Conservation (phyloP, 192 early-diverging fungal species). For the Geranomyces michiganensis region DNA sequence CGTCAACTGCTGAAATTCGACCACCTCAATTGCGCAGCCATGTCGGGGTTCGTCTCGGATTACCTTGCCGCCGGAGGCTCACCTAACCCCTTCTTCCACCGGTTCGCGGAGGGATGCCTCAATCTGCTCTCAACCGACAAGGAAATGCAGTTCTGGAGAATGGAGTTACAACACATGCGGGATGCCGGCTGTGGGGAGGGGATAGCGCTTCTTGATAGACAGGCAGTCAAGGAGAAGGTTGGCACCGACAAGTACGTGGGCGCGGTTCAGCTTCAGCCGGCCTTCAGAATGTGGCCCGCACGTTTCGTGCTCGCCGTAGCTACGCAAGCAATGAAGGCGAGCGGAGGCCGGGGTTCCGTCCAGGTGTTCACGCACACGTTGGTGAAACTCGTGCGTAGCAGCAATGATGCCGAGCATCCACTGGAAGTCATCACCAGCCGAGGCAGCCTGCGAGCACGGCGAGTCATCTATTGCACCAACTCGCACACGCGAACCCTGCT, state of each 20-base stretch:
- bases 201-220: background rate
- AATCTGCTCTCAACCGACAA: slow-evolving; percentile 1
- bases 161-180: slow-evolving; percentile 17
- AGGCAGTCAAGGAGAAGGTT: slow-evolving; percentile 4
- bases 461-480: slow-evolving; percentile 54
- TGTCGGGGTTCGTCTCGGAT: slow-evolving; percentile 9
- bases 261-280: slow-evolving; percentile 4
- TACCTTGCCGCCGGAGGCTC: background rate
- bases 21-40: slow-evolving; percentile 20
- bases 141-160: slow-evolving; percentile 3
- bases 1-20: slow-evolving; percentile 36
- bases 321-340: slow-evolving; percentile 8
- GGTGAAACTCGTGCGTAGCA: slow-evolving; percentile 22
- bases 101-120: slow-evolving; percentile 27
- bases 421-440: background rate
- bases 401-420: too few relatives aligned
- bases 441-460: slow-evolving; percentile 25
- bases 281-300: slow-evolving; percentile 22
- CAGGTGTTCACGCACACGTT: slow-evolving; percentile 28
- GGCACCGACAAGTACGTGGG: slow-evolving; percentile 3
- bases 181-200: slow-evolving; percentile 20
- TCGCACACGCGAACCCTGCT: slow-evolving; percentile 48
- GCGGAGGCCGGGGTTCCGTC: background rate
- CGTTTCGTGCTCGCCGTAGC: slow-evolving; percentile 19
- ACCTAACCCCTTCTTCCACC: slow-evolving; percentile 21